phyloP scores from a whole-genome alignment of 2,329 filamentous ascomycete genomes.

The Aspergillus melleus region DNA sequence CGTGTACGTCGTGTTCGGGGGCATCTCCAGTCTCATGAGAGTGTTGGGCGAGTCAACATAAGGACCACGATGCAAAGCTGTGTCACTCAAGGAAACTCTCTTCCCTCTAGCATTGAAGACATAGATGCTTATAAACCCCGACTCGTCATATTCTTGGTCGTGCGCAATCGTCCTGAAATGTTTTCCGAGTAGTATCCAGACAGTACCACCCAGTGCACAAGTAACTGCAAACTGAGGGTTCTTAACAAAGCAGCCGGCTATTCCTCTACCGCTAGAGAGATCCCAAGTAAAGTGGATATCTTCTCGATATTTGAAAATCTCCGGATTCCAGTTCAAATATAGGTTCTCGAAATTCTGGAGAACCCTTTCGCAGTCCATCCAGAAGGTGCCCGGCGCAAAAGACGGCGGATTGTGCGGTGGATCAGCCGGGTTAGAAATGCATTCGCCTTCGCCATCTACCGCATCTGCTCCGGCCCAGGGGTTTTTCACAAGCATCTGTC shows the following conservation, averaged over 20 bases:
- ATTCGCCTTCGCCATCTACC: slow-evolving; percentile 31
- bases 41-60: slow-evolving; percentile 94
- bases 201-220: slow-evolving; percentile 56
- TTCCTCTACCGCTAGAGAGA: slow-evolving; percentile 52
- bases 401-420: slow-evolving; percentile 22
- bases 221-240: slow-evolving; percentile 62
- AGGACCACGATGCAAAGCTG: slow-evolving; percentile 71
- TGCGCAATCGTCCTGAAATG: slow-evolving; percentile 69
- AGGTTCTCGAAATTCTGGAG: slow-evolving; percentile 92
- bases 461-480: slow-evolving; percentile 78
- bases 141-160: slow-evolving; percentile 48
- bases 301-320: slow-evolving; percentile 75
- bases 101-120: slow-evolving; percentile 72
- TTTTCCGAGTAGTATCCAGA: slow-evolving; percentile 84
- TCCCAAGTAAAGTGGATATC: slow-evolving; percentile 91
- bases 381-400: slow-evolving; percentile 73
- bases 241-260: slow-evolving; percentile 70
- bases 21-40: slow-evolving; percentile 70
- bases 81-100: slow-evolving; percentile 72
- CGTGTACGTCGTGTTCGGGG: slow-evolving; percentile 54
- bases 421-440: slow-evolving; percentile 7
- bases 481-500: slow-evolving; percentile 84
- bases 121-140: slow-evolving; percentile 85
- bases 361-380: slow-evolving; percentile 87
- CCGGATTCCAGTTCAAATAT: slow-evolving; percentile 96